A percentile compares a stretch with the other conserved stretches of the same genome.
Conservation (phyloP, 768 basidiomycete genomes). For the Pleurotus djamor region DNA sequence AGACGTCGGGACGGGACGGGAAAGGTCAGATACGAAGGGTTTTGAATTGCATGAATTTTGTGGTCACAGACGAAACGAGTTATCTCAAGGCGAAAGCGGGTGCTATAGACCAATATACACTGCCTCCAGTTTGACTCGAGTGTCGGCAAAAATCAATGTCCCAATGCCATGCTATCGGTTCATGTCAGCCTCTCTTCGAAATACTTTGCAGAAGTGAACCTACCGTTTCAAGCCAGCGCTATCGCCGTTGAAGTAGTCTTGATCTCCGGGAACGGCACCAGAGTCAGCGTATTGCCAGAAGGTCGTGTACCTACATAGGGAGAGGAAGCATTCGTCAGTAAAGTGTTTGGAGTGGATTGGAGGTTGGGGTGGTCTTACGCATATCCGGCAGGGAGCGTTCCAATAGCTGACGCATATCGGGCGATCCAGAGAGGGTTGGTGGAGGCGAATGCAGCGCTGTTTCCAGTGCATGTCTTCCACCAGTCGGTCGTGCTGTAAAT, state of each 20-base stretch:
- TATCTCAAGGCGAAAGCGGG: no score
- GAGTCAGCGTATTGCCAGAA: constrained; percentile 64
- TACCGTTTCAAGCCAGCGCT: constrained; percentile 2
- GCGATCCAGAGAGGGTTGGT: constrained; percentile 66
- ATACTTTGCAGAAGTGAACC: not conserved
- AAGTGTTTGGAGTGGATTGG: not conserved
- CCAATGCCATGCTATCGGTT: not conserved
- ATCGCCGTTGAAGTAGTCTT: constrained; percentile 52
- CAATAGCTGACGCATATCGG: constrained; percentile 43
- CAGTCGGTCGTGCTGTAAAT: constrained; percentile 67
- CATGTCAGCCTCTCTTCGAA: no score
- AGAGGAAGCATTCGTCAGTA: no score
- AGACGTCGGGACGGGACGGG: no score
- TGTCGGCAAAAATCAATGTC: not conserved
- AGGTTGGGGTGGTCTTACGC: constrained; percentile 22
- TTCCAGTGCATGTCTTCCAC: constrained; percentile 69
- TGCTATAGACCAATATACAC: no score
- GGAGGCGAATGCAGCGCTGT: constrained; percentile 44
- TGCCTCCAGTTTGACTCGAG: not conserved
- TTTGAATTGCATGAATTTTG: no score
- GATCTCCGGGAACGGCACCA: constrained; percentile 56
- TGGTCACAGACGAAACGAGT: no score
- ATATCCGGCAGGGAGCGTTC: constrained; percentile 61
- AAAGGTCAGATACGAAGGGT: no score
- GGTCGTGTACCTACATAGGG: constrained; percentile 34